Base-by-base conservation (phyloP, 495 filamentous ascomycete species). In the Echria macrotheca region DNA sequence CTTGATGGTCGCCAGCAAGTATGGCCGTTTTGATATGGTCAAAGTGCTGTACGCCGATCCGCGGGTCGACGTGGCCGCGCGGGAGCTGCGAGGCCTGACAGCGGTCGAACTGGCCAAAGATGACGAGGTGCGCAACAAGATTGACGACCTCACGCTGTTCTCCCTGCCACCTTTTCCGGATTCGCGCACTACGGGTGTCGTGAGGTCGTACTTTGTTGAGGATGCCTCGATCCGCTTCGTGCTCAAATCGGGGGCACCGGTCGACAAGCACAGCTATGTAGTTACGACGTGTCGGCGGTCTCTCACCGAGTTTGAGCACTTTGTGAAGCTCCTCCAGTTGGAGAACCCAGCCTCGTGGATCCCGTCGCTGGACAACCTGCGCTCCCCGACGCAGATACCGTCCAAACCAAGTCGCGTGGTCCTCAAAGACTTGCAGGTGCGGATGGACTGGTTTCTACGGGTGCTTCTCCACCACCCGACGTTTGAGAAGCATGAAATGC, bases 1-100 rank as follows among this genome's bases (percentile, higher is more conserved):
- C 1, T 71, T 99, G 43, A 99, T 99, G 94, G 87, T 97, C 47
- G 91, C 91, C n/a, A 96, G 90, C 73, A 99, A 99, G 67, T 99
- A 96, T 58, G 93, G 91, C 19, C 80, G 94, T 37, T 85, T 95
- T 14, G 93, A 96, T 53, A 85, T 91, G 75, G 91, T 99, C 5
- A 79, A 90, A 48, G 83, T 83, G 12, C 73, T 99, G 10, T 96
- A 95, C 60, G 76, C 80, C 39, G 94, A 97, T 63, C 76, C 87
- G 12, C 74, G 94, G 48, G 89, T 96, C 4, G 94, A 99, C 63
- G 69, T 89, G 1, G 78, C 82, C 26, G 81, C 89, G 21, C 89
- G 86, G 61, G 94, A 99, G 55, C 64, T 86, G 10, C 81, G 94
- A 44, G 94, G 94, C 1, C 72, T 99, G 58, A 96, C 91, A 21